Percentiles rank a stretch among this genome's conserved stretches.
phyloP scores from a whole-genome alignment of 2,329 filamentous ascomycete genomes.

The Apiospora saccharicola region DNA sequence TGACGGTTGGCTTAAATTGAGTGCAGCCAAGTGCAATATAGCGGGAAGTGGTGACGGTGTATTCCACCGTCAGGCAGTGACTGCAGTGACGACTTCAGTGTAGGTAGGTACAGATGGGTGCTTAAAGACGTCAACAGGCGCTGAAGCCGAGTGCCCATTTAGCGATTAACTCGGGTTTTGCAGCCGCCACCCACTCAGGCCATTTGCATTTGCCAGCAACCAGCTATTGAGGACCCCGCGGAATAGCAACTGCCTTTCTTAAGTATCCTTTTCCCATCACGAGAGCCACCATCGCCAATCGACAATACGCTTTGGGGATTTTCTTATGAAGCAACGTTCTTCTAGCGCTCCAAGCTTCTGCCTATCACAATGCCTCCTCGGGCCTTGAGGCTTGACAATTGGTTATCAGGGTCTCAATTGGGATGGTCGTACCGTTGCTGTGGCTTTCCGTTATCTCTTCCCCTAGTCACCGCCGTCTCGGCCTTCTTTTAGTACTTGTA shows the following conservation, averaged over 20 bases:
- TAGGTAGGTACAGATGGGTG: neutral
- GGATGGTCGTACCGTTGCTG: neutral
- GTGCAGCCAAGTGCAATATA: neutral
- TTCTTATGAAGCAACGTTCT: neutral
- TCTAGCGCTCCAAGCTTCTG: constrained; percentile 10
- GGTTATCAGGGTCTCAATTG: neutral
- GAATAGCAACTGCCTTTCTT: neutral
- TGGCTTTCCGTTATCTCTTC: neutral
- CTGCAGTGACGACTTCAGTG: neutral
- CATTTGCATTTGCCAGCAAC: neutral
- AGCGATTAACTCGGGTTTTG: neutral
- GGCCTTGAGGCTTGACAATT: neutral
- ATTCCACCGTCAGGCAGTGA: neutral
- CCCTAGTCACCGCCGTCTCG: constrained; percentile 9
- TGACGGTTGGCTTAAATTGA: neutral
- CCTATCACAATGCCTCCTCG: neutral
- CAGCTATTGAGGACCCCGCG: neutral
- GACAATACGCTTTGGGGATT: neutral
- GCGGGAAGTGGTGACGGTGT: neutral
- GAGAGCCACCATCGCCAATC: neutral
- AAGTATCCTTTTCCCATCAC: neutral
- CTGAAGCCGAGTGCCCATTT: neutral
- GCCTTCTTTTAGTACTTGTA: neutral
- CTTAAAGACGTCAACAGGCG: neutral
- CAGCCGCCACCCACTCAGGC: neutral